These are phyloP conservation scores for Podosphaera aphanis DNA, from an alignment of 2,329 filamentous ascomycete genomes.

Conservation along the genomic window DNA sequence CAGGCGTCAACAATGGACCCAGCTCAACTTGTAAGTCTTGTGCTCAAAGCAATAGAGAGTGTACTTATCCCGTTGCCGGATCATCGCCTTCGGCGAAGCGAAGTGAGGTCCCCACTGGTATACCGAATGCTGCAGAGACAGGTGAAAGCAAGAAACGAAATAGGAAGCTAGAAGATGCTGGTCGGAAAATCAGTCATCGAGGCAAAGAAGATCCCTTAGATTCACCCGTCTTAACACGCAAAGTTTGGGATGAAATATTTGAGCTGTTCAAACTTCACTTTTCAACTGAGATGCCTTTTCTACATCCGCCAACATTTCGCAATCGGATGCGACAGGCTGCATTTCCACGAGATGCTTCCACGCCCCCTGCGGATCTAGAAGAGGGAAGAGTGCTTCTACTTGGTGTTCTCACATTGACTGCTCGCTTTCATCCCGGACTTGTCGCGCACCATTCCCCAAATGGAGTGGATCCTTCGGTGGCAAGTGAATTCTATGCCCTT, in stretches of 20 bases:
- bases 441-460: conserved; percentile 23
- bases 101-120: conserved; percentile 11
- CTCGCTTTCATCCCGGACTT: conserved; percentile 40
- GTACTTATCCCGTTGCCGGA: conserved; percentile 39
- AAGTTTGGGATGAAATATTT: conserved; percentile 46
- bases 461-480: conserved; percentile 25
- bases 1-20: conserved; percentile 38
- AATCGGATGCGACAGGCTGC: conserved; percentile 24
- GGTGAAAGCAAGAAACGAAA: conserved; percentile 25
- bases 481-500: conserved; percentile 41
- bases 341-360: conserved; percentile 13
- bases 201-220: conserved; percentile 36
- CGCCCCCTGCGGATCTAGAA: conserved; percentile 11
- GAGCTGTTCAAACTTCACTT: conserved; percentile 49
- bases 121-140: conserved; percentile 11
- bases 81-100: conserved; percentile 14
- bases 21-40: conserved; percentile 53
- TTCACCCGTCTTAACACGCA: conserved; percentile 34
- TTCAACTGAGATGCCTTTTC: conserved; percentile 46
- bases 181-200: conserved; percentile 15
- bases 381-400: conserved; percentile 35
- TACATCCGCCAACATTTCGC: conserved; percentile 42
- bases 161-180: conserved; percentile 18
- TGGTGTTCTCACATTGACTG: conserved; percentile 44
- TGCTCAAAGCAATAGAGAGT: conserved; percentile 46